Evolutionary conservation across 2,329 filamentous ascomycete genomes (phyloP).

Genomic region (Sarocladiaceae sp.): DNA sequence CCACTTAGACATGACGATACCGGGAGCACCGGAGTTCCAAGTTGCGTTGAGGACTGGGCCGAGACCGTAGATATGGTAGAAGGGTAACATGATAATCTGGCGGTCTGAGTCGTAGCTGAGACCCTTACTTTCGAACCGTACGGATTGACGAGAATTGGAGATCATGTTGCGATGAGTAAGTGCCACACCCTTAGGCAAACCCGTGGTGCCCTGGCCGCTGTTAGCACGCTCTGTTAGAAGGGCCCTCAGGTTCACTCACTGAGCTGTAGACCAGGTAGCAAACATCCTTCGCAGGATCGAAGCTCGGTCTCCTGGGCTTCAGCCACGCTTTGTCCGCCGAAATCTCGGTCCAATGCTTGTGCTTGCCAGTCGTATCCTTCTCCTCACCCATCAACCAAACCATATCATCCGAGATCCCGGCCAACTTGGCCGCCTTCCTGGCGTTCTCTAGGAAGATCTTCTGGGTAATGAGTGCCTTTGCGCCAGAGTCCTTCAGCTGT

Average conservation of each 20-base stretch:
- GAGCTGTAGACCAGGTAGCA: conserved; percentile 86
- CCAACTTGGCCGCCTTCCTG: conserved; percentile 62
- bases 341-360: conserved; percentile 70
- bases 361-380: conserved; percentile 50
- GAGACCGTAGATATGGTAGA: conserved; percentile 81
- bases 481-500: conserved; percentile 74
- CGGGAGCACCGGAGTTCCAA: conserved; percentile 59
- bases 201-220: conserved; percentile 66
- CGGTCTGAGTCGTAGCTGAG: conserved; percentile 62
- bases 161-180: conserved; percentile 80
- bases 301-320: conserved; percentile 48
- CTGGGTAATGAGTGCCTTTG: conserved; percentile 74
- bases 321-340: conserved; percentile 53
- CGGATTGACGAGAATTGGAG: conserved; percentile 61
- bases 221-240: neutral
- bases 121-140: conserved; percentile 48
- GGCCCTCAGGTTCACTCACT: conserved; percentile 19
- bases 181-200: conserved; percentile 87
- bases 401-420: conserved; percentile 64
- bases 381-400: conserved; percentile 74
- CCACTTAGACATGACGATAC: conserved; percentile 71
- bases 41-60: conserved; percentile 25
- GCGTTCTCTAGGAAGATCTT: conserved; percentile 60
- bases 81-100: conserved; percentile 75
- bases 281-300: conserved; percentile 67